Evolutionary conservation across 1,284 basidiomycete genomes (phyloP), one percentile per base, ranked within the genome.

Genomic region (Sporisorium graminicola): DNA sequence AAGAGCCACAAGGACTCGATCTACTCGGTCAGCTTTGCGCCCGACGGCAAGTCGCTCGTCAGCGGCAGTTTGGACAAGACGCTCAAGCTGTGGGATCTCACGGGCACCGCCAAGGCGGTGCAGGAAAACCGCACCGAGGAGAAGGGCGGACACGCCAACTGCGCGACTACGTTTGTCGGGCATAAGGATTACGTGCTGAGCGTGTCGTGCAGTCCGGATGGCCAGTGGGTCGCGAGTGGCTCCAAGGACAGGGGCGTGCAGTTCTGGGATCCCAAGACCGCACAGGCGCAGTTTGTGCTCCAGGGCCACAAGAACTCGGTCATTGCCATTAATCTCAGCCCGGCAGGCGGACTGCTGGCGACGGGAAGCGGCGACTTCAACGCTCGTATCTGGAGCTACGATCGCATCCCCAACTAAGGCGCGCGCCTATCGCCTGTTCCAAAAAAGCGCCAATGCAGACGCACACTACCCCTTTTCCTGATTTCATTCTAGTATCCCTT

Each of bases 241-340:
- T 94, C 93, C 22, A 95, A 95, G 85, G 94, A 97, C 86, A 90
- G 94, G 24, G 91, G 91, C 1, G 93, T 96, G 40, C 85, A 85
- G 66, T 84, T 85, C 46, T 96, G 94, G 93, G 92, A 95, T 82
- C 90, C 92, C 18, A 88, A 88, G 67, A 90, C 89, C 7, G 92
- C 90, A 1, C 89, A 91, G 74, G 90, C 92, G 46, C 93, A 94
- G 82, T 91, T 93, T 77, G 91, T 94, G 88, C 87, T 96, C 8
- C 93, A 94, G 86, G 94, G 93, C 2, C 94, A 95, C 86, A 94
- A 94, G 86, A 95, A 95, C 85, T 92, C 91, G 89, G 93, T 95
- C 68, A 94, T 94, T 77, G 93, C 92, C 24, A 92, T 95, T 82
- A 92, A 93, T 81, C 87, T 94, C 49, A 92, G 91, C 74, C 91